Evolutionary conservation across 768 basidiomycete genomes (phyloP), one percentile per base, ranked within the genome.

Genomic region (Mycena sanguinolenta): DNA sequence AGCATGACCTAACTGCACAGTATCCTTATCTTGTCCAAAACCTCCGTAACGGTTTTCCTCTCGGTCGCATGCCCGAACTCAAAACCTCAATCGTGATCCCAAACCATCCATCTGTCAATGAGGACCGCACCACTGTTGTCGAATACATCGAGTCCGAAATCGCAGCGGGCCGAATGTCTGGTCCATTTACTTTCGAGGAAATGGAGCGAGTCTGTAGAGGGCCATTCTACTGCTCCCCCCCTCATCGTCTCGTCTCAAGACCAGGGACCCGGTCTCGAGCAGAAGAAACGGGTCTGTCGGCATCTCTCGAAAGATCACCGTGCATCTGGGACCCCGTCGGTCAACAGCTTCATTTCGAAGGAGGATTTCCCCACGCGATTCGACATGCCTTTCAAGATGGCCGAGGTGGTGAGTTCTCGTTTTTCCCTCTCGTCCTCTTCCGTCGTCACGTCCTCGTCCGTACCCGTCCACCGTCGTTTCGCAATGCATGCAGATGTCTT

Each of bases 1-100:
- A 72, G 46, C 75, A 75, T 36, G 38, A 75, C 16, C 75, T 83
- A 1, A 28, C 63, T 3, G 0, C 46, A 0, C 5, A 32, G 23
- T 83, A 83, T 36, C 82, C 81, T 0, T 19, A 73, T 1, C 75
- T 84, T 1, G 57, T 75, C 6, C 4, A 53, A 16, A 81, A 81
- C 25, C 73, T 84, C 2, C 63, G 65, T 0, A 7, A 73, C 21
- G 80, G 81, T 5, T 83, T 83, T 62, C 80, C 78, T 60, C 0
- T 65, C 81, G 9, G 81, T 79, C 13, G 52, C 69, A 14, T 80
- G 83, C 73, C 78, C 79, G 2, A 2, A 1, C 25, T 27, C 67
- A 3, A 17, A 17, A 12, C 10, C 49, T 27, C 39, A 36, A 16
- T 55, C 23, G 74, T 69, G 21, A 53, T 62, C n/a, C 58, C 57